phyloP scores from a whole-genome alignment of 2,329 filamentous ascomycete genomes.

The Calonectria leucothoes region DNA sequence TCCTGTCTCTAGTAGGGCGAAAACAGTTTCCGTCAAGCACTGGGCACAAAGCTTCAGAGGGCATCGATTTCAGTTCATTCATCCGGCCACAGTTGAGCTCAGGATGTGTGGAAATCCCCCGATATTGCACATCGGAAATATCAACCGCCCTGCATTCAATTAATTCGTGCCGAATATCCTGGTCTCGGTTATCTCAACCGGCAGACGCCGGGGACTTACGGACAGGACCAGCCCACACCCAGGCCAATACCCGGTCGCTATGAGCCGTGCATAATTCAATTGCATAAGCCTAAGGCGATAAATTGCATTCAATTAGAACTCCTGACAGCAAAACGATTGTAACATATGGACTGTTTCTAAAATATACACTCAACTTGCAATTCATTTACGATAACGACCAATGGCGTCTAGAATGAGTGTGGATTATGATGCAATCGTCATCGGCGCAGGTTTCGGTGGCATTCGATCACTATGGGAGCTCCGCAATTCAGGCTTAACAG shows the following conservation, averaged over 20 bases:
- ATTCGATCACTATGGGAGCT: slow-evolving; percentile 21
- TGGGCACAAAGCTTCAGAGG: too few species aligned
- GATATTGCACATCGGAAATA: background rate
- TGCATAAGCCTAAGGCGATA: background rate
- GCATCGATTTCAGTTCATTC: background rate
- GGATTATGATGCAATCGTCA: slow-evolving; percentile 20
- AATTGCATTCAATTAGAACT: background rate
- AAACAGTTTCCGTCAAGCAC: too few species aligned
- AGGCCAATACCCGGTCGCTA: background rate
- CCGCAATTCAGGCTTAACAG: slow-evolving; percentile 8
- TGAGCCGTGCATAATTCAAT: background rate
- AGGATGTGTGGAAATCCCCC: background rate
- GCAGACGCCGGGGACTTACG: background rate
- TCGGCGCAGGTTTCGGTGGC: slow-evolving; percentile 30
- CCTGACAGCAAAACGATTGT: background rate
- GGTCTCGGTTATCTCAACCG: background rate
- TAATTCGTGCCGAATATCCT: background rate
- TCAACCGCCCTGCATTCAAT: background rate
- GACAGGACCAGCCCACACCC: background rate
- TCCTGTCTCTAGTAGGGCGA: too few species aligned
- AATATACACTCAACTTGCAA: background rate
- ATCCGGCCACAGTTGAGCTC: background rate
- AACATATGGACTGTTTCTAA: background rate
- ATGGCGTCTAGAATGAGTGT: background rate
- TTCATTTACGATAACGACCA: background rate